phyloP scores from a whole-genome alignment of 805 yeast genomes.

The Ogataea neopini region DNA sequence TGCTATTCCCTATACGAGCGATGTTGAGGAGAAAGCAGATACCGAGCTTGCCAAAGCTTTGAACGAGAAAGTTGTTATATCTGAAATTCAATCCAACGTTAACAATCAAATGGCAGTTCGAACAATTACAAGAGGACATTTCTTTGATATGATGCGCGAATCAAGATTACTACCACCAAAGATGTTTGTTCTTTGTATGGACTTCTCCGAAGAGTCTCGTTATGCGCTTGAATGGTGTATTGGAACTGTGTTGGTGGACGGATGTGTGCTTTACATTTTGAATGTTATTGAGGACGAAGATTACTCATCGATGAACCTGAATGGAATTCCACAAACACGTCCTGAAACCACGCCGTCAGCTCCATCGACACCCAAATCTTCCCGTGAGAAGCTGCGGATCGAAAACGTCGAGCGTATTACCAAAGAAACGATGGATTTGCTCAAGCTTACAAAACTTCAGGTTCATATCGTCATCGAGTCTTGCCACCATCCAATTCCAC shows the following conservation, averaged over 20 bases:
- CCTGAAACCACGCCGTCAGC: slow-evolving; percentile 1
- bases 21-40: slow-evolving; percentile 63
- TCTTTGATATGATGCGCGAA: slow-evolving; percentile 45
- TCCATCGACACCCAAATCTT: slow-evolving; percentile 16
- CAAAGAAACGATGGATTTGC: slow-evolving; percentile 40
- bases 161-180: slow-evolving; percentile 36
- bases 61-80: slow-evolving; percentile 53
- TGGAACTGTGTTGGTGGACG: slow-evolving; percentile 81
- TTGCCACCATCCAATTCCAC: slow-evolving; percentile 72
- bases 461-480: slow-evolving; percentile 74
- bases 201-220: slow-evolving; percentile 76
- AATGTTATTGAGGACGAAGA: slow-evolving; percentile 53
- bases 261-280: slow-evolving; percentile 75
- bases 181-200: slow-evolving; percentile 76
- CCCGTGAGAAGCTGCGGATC: slow-evolving; percentile 41
- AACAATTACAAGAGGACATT: slow-evolving; percentile 69
- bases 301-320: slow-evolving; percentile 36
- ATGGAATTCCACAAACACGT: slow-evolving; percentile 33
- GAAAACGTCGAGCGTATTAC: slow-evolving; percentile 47
- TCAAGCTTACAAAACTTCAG: slow-evolving; percentile 67
- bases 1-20: slow-evolving; percentile 64
- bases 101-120: slow-evolving; percentile 61
- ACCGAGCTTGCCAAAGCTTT: slow-evolving; percentile 56
- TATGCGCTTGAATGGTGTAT: slow-evolving; percentile 87
- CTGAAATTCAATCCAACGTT: slow-evolving; percentile 54